These are phyloP conservation scores for Prunus kanzakura DNA, from an alignment of 306 rosid species.

Conservation along the genomic window DNA sequence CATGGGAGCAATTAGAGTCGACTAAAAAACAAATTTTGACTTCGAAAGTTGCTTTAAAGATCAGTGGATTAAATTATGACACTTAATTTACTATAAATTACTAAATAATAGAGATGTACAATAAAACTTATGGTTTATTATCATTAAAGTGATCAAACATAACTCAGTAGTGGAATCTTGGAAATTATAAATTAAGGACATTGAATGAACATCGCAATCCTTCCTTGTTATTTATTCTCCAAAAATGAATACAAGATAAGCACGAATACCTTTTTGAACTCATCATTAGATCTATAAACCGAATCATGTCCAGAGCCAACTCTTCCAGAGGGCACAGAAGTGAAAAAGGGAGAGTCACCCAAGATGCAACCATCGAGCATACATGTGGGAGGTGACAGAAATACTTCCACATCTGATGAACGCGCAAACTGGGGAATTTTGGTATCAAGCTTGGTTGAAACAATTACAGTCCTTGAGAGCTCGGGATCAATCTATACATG, in stretches of 20 bases:
- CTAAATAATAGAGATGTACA: not conserved
- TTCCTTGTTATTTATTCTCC: not conserved
- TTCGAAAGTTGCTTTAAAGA: not conserved
- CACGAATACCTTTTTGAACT: slow-evolving; percentile 74
- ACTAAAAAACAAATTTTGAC: not conserved
- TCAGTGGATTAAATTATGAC: not conserved
- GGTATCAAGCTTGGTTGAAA: slow-evolving; percentile 92
- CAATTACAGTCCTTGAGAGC: slow-evolving; percentile 82
- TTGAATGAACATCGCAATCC: not conserved
- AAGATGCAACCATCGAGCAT: slow-evolving; percentile 82
- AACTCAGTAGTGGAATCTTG: not conserved
- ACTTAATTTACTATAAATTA: not conserved
- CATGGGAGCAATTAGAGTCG: not conserved
- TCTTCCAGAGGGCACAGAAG: slow-evolving; percentile 96
- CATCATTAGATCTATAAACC: slow-evolving; percentile 72
- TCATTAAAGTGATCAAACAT: not conserved
- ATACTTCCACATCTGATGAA: slow-evolving; percentile 89
- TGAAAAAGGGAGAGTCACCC: slow-evolving; percentile 94
- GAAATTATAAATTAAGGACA: not conserved
- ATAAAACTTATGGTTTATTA: not conserved
- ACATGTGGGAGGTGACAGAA: slow-evolving; percentile 82
- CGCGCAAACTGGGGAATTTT: slow-evolving; percentile 97
- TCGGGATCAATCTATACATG: slow-evolving; percentile 80
- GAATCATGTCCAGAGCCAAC: slow-evolving; percentile 78
- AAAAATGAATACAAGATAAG: not conserved